Conservation (phyloP, 768 basidiomycete species). For the Candolleomyces efflorescens region DNA sequence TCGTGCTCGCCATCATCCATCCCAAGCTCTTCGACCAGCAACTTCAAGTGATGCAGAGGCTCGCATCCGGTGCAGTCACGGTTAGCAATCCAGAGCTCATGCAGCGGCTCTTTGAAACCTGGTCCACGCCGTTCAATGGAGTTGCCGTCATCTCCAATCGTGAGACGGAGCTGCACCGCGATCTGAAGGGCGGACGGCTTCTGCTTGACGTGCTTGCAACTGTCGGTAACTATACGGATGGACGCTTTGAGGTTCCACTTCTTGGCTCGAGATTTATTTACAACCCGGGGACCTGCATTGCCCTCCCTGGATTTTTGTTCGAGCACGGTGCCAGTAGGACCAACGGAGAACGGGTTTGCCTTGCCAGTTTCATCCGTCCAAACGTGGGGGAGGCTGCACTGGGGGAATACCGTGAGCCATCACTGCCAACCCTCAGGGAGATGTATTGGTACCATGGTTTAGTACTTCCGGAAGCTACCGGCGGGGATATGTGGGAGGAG, state of each 20-base stretch:
- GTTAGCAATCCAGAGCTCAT: background rate
- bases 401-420: background rate
- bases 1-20: too few species aligned
- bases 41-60: too few species aligned
- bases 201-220: background rate
- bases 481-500: too few species aligned
- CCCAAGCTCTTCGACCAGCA: too few species aligned
- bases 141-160: background rate
- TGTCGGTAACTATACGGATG: background rate
- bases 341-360: background rate
- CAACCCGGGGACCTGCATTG: background rate
- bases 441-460: too few species aligned
- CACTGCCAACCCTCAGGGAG: background rate
- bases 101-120: background rate
- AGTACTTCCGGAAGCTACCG: too few species aligned
- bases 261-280: background rate
- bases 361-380: background rate
- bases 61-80: too few species aligned
- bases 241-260: background rate
- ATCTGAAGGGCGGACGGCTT: background rate
- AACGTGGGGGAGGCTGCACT: background rate
- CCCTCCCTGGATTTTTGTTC: background rate
- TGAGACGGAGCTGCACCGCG: background rate
- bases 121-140: background rate
- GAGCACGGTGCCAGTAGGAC: background rate